Evolutionary conservation across 106 monocot species (phyloP).

Genomic region (Chionographis japonica): DNA sequence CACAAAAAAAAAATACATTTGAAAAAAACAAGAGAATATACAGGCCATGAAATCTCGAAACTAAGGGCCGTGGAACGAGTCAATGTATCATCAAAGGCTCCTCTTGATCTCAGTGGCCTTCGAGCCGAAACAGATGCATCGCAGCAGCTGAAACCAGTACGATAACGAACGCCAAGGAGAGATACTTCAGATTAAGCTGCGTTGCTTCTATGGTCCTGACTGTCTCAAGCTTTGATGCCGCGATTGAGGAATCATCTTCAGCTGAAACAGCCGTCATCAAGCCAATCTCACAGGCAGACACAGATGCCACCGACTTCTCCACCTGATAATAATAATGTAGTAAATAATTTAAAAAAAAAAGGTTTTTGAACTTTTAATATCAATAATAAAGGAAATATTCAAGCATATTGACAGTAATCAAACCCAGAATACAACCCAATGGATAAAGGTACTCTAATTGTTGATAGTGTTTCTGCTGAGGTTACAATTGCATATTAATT

Average conservation of each 20-base stretch:
- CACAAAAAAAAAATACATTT: too few relatives aligned
- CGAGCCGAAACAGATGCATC: constrained; percentile 13
- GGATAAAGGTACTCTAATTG: too few relatives aligned
- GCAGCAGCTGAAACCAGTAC: constrained; percentile 22
- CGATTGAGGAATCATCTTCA: constrained; percentile 14
- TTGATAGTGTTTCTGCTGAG: too few relatives aligned
- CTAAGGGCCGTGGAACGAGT: too few relatives aligned
- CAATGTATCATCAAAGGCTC: too few relatives aligned
- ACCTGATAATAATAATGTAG: constrained; percentile 10
- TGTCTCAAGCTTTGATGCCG: constrained; percentile 21
- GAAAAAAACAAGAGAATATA: too few relatives aligned
- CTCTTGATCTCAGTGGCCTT: background rate
- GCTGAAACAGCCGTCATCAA: constrained; percentile 8
- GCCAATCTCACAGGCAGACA: background rate
- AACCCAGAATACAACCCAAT: too few relatives aligned
- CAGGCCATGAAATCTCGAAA: too few relatives aligned
- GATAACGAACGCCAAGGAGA: constrained; percentile 31
- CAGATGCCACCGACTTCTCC: constrained; percentile 3
- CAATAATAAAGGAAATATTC: too few relatives aligned
- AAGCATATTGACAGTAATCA: too few relatives aligned
- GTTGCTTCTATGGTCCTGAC: constrained; percentile 41
- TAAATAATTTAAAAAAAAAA: background rate
- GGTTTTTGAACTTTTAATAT: too few relatives aligned
- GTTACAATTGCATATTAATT: too few relatives aligned
- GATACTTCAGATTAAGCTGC: constrained; percentile 29